Conservation (phyloP, 345 rosid species). For the Pugionium cornutum region DNA sequence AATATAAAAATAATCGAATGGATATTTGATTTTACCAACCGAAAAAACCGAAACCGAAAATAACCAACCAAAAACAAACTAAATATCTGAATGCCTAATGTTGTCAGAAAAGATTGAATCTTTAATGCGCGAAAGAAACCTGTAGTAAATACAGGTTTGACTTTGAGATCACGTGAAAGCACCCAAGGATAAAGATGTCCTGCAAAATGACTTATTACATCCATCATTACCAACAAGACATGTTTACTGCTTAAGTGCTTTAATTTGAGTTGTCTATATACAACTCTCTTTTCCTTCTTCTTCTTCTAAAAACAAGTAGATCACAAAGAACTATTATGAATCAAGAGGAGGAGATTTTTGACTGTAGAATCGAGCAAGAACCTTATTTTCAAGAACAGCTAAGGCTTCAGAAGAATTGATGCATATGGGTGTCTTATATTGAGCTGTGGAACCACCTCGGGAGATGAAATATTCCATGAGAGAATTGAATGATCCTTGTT, state of each 20-base stretch:
- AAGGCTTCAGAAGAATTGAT: constrained; percentile 3
- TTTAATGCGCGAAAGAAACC: constrained; percentile 67
- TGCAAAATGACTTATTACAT: too few relatives aligned
- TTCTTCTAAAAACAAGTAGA: too few relatives aligned
- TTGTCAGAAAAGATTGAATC: constrained; percentile 81
- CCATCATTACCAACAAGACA: too few relatives aligned
- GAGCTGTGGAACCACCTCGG: constrained; percentile 1
- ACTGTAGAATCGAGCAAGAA: constrained; percentile 14
- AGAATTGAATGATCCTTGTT: constrained; percentile 5
- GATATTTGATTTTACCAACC: too few relatives aligned
- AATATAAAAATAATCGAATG: too few relatives aligned
- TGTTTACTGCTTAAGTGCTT: too few relatives aligned
- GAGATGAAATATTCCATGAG: constrained; percentile 11
- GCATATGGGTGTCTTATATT: constrained; percentile 10
- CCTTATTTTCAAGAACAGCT: constrained; percentile 5
- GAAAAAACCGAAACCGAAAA: too few relatives aligned
- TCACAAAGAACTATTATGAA: neutral
- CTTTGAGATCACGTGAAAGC: neutral
- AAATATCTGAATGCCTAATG: constrained; percentile 29
- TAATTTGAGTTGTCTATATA: too few relatives aligned
- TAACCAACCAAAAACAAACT: too few relatives aligned
- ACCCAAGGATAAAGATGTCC: too few relatives aligned
- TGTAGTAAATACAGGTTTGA: constrained; percentile 35
- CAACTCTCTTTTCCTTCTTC: too few relatives aligned
- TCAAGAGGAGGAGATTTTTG: neutral